Conservation (phyloP, 2,329 filamentous ascomycete species). For the Sphaerostilbella broomeana region DNA sequence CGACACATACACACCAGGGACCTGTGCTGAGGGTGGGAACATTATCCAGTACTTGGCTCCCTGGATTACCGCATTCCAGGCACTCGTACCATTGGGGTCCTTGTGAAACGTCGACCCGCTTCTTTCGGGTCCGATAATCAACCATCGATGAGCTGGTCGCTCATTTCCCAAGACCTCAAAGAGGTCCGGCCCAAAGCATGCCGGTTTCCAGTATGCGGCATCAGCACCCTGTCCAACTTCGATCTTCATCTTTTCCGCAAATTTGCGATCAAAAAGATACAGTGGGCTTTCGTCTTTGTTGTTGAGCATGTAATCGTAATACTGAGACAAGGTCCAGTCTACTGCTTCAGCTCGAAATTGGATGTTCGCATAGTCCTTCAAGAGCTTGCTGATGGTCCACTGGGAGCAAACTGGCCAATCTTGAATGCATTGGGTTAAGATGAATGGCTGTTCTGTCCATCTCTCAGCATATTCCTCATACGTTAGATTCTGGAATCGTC, state of each 20-base stretch:
- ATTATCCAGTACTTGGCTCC: slow-evolving; percentile 98
- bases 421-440: slow-evolving; percentile 75
- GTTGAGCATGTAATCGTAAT: slow-evolving; percentile 73
- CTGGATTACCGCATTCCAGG: slow-evolving; percentile 89
- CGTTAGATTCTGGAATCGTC: slow-evolving; percentile 60
- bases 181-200: slow-evolving; percentile 79
- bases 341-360: slow-evolving; percentile 87
- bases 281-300: slow-evolving; percentile 81
- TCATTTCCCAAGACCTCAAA: slow-evolving; percentile 73
- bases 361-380: slow-evolving; percentile 56
- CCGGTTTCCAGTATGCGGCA: slow-evolving; percentile 67
- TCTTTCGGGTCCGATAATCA: slow-evolving; percentile 80
- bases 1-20: slow-evolving; percentile 86
- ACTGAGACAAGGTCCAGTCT: slow-evolving; percentile 80
- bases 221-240: slow-evolving; percentile 47
- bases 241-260: slow-evolving; percentile 79
- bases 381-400: slow-evolving; percentile 67
- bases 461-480: slow-evolving; percentile 64
- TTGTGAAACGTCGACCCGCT: slow-evolving; percentile 96
- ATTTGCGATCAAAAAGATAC: slow-evolving; percentile 84
- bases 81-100: slow-evolving; percentile 64
- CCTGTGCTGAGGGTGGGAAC: slow-evolving; percentile 74
- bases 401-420: slow-evolving; percentile 69
- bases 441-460: slow-evolving; percentile 79
- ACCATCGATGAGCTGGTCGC: slow-evolving; percentile 83